Evolutionary conservation across 306 rosid species (phyloP).

Genomic region (Ziziphus jujuba): DNA sequence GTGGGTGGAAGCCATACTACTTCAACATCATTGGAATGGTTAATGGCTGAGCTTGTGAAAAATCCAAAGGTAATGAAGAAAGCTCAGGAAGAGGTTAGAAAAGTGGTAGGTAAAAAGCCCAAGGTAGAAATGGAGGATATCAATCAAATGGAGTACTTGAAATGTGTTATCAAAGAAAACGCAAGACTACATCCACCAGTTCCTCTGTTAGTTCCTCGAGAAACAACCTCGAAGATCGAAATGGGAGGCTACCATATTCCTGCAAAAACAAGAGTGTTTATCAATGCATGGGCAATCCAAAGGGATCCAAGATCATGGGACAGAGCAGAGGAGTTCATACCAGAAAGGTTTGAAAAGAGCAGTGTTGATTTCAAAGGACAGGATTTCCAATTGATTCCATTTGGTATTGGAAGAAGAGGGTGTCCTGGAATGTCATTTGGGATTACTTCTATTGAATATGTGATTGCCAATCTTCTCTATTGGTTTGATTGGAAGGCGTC

Average conservation of each 20-base stretch:
- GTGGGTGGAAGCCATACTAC: constrained; percentile 20
- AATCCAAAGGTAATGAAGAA: constrained; percentile 19
- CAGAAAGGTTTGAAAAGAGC: constrained; percentile 31
- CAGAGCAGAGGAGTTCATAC: constrained; percentile 34
- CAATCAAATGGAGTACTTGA: constrained; percentile 40
- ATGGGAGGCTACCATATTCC: too few relatives aligned
- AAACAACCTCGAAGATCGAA: too few relatives aligned
- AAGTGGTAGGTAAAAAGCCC: constrained; percentile 28
- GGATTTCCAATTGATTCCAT: constrained; percentile 36
- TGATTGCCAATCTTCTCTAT: too few relatives aligned
- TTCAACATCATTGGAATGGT: constrained; percentile 17
- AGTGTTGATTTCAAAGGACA: constrained; percentile 36
- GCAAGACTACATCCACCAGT: constrained; percentile 43
- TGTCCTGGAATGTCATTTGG: constrained; percentile 40
- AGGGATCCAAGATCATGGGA: constrained; percentile 39
- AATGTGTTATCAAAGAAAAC: constrained; percentile 40
- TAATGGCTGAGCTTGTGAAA: constrained; percentile 22
- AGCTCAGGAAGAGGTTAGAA: constrained; percentile 21
- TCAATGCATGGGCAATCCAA: constrained; percentile 45
- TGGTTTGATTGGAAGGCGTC: too few relatives aligned
- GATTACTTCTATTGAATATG: constrained; percentile 5
- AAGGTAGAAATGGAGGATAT: constrained; percentile 32
- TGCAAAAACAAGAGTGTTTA: too few relatives aligned
- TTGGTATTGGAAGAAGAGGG: constrained; percentile 44
- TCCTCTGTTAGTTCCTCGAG: constrained; percentile 12